Evolutionary conservation across 1,139 yeast genomes (phyloP), one percentile per base, ranked within the genome.

Genomic region (Hyphopichia khmerensis): DNA sequence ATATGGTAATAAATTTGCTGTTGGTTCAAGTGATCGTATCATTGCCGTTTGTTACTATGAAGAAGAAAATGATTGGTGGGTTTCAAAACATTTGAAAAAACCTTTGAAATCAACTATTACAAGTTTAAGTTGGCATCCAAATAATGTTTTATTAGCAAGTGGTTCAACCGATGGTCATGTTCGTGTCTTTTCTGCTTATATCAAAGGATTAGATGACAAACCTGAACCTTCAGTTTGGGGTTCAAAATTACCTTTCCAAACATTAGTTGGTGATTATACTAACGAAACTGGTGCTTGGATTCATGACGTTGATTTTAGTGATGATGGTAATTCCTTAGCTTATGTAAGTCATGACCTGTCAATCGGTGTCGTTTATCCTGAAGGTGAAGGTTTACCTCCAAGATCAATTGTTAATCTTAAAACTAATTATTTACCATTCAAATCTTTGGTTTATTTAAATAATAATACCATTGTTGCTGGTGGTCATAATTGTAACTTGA

Each of bases 51-150:
- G 99, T 69, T 93, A 91, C 68, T 93, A 87, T 64, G 99, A 95
- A 64, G 87, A 78, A 49, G 97, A 91, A 57, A 93, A 93, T 64
- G 96, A 95, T 62, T 95, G 99, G 99, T 95, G 99, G 99, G 91
- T 93, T 41, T 89, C 98, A 17, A 93, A 91, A 67, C 99, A 93
- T 68, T 81, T 95, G 67, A 90, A 90, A 73, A 89, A 88, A 66
- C 97, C 97, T 15, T 75, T 91, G 54, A 85, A 87, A 60, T 87
- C 96, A 10, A 89, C 98, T 35, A 79, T 93, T 52, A 77, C 93
- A 51, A 77, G 87, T 36, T 75, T 93, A 42, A 86, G 85, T 48
- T 95, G 99, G 99, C 99, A 95, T 62, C 93, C 91, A 45, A 95
- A 95, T 65, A 86, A 85, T 52, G 95, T 93, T 16, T 72, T 95